Percentiles rank a stretch among this genome's conserved stretches.
These are phyloP conservation scores for Pichia sporocuriosa DNA, from an alignment of 805 yeast genomes.

Conservation along the genomic window DNA sequence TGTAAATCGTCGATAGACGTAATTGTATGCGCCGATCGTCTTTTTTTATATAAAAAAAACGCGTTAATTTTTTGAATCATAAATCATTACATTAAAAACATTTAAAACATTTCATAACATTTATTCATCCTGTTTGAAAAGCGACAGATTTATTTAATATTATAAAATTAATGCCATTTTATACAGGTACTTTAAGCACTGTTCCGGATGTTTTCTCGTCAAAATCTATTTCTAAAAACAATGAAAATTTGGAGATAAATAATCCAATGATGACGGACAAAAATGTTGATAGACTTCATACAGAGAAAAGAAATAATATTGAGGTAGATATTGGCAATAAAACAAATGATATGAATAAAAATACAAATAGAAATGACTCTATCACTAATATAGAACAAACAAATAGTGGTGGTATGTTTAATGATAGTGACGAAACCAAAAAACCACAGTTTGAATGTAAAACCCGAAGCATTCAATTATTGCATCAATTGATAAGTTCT, in stretches of 20 bases:
- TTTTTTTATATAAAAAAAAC: no score
- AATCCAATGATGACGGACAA: no score
- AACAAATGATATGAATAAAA: background rate
- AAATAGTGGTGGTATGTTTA: background rate
- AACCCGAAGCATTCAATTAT: constrained; percentile 20
- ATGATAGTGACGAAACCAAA: background rate
- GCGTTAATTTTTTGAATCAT: no score
- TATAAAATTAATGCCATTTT: background rate
- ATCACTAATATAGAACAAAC: background rate
- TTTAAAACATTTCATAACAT: no score
- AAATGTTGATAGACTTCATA: no score
- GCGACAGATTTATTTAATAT: no score
- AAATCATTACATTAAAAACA: no score
- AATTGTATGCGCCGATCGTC: no score
- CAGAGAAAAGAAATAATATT: background rate
- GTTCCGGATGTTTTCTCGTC: background rate
- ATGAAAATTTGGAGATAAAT: no score
- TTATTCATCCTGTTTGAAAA: no score
- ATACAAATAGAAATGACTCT: background rate
- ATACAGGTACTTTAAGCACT: background rate
- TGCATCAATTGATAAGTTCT: constrained; percentile 24
- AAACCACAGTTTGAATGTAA: constrained; percentile 22
- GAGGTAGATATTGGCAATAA: background rate
- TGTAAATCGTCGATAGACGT: no score
- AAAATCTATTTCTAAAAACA: background rate